These are phyloP conservation scores for Talaromyces sp. DNA, from an alignment of 2,329 filamentous ascomycete species.

Conservation along the genomic window DNA sequence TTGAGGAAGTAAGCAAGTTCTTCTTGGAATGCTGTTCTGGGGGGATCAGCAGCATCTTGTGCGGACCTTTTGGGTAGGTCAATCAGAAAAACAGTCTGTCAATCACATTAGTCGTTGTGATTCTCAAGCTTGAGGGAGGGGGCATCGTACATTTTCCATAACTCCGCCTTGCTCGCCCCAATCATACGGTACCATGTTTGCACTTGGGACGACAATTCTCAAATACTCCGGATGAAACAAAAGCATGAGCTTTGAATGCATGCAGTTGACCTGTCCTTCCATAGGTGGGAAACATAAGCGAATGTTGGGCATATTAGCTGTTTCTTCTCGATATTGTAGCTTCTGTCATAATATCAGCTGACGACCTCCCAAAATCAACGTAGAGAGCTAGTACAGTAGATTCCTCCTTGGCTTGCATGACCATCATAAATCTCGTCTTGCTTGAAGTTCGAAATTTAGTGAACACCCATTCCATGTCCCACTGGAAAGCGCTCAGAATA, in stretches of 20 bases:
- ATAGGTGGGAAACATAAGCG: conserved; percentile 77
- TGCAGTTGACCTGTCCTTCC: conserved; percentile 65
- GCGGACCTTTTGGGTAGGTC: conserved; percentile 64
- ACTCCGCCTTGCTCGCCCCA: conserved; percentile 71
- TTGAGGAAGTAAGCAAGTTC: conserved; percentile 69
- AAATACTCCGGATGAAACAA: conserved; percentile 73
- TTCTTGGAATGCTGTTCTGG: conserved; percentile 58
- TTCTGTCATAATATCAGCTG: conserved; percentile 26
- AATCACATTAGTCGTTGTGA: not conserved
- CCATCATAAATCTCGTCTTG: conserved; percentile 59
- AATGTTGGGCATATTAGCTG: conserved; percentile 50
- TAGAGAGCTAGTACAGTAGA: conserved; percentile 31
- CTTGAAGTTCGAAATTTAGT: conserved; percentile 61
- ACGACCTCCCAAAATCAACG: not conserved
- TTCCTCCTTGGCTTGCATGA: conserved; percentile 59
- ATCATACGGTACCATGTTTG: conserved; percentile 80
- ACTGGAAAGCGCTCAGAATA: conserved; percentile 81
- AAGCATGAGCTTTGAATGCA: conserved; percentile 94
- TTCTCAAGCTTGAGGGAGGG: not conserved
- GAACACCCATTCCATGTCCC: conserved; percentile 77
- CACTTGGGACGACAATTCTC: conserved; percentile 79
- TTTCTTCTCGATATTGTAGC: conserved; percentile 38
- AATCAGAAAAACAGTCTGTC: conserved; percentile 78
- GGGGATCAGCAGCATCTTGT: conserved; percentile 21
- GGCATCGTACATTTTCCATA: conserved; percentile 71